These are phyloP conservation scores for Carex cristatella DNA, from an alignment of 176 grass and related monocot genomes.

Conservation along the genomic window DNA sequence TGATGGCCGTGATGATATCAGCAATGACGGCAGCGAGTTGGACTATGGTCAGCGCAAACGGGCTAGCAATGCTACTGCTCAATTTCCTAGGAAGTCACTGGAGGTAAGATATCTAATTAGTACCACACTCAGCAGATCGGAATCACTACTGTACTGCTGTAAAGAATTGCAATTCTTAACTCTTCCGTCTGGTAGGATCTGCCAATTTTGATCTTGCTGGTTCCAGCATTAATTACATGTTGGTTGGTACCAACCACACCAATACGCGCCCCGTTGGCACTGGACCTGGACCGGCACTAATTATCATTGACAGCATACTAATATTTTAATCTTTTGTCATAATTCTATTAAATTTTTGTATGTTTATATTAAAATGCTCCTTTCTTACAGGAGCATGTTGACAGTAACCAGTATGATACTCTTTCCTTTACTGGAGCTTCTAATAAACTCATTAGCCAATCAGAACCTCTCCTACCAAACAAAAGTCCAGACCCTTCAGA, in stretches of 20 bases:
- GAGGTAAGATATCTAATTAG: constrained; percentile 38
- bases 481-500: constrained; percentile 64
- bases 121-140: neutral
- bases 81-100: constrained; percentile 42
- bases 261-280: neutral
- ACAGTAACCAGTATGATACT: constrained; percentile 53
- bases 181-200: neutral
- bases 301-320: neutral
- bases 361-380: neutral
- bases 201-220: neutral
- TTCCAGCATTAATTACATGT: neutral
- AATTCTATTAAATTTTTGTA: neutral
- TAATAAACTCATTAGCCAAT: constrained; percentile 58
- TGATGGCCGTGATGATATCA: constrained; percentile 35
- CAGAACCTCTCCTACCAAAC: constrained; percentile 66
- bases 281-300: neutral
- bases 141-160: neutral
- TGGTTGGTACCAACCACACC: neutral
- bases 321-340: neutral
- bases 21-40: constrained; percentile 53
- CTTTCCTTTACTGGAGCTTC: constrained; percentile 29
- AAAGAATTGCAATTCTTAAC: neutral
- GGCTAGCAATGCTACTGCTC: constrained; percentile 27
- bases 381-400: constrained; percentile 55
- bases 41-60: constrained; percentile 61